A percentile compares a stretch with the other conserved stretches of the same genome.
phyloP scores from a whole-genome alignment of 805 yeast genomes.

The Ogataea wickerhamii region DNA sequence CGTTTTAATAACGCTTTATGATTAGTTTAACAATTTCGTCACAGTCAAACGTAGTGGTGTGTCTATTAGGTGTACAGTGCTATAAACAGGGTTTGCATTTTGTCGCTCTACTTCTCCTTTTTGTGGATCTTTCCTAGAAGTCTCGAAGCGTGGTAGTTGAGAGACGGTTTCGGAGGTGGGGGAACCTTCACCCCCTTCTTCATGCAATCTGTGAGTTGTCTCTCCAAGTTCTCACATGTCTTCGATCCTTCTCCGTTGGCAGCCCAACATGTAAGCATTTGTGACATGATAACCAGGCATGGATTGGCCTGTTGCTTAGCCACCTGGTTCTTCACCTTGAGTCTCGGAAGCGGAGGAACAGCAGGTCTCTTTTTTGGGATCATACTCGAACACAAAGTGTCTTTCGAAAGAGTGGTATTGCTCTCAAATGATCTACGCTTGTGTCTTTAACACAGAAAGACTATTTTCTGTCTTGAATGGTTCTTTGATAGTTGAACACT shows the following conservation, averaged over 20 bases:
- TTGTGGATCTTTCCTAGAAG: constrained; percentile 52
- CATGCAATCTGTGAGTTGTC: constrained; percentile 75
- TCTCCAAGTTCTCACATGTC: constrained; percentile 61
- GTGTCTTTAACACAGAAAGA: no score
- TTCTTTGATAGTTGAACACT: no score
- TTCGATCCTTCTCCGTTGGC: constrained; percentile 82
- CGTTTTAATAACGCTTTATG: neutral
- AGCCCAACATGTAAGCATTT: constrained; percentile 92
- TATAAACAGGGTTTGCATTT: no score
- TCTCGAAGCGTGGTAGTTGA: constrained; percentile 55
- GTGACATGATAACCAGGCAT: constrained; percentile 79
- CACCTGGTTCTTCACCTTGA: constrained; percentile 65
- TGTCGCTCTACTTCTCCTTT: constrained; percentile 21
- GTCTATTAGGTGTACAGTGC: neutral
- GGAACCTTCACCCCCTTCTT: constrained; percentile 34
- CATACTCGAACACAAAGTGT: constrained; percentile 16
- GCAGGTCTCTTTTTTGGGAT: constrained; percentile 24
- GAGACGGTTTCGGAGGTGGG: constrained; percentile 41
- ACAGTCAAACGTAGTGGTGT: neutral
- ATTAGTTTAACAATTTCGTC: neutral
- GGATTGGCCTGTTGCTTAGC: constrained; percentile 58
- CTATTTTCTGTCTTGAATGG: no score
- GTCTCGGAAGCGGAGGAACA: constrained; percentile 70
- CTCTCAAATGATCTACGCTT: no score
- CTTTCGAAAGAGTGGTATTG: neutral